Conservation (phyloP, 257 asterid species). For the Solanum phureja region DNA sequence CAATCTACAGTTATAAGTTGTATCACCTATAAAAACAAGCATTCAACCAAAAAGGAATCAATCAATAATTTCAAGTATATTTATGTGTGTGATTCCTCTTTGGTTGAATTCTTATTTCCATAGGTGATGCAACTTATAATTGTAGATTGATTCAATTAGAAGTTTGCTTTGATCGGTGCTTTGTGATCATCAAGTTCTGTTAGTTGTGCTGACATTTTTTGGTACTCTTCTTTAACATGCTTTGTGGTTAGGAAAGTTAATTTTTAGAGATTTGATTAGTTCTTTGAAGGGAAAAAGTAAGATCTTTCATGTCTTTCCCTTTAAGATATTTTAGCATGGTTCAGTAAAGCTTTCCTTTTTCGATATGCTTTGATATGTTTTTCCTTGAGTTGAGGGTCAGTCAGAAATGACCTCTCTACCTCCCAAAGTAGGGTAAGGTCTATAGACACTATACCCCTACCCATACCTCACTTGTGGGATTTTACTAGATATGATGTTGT, state of each 20-base stretch:
- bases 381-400: not conserved
- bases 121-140: not conserved
- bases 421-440: not conserved
- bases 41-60: too few relatives aligned
- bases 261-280: too few relatives aligned
- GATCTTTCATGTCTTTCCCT: too few relatives aligned
- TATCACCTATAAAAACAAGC: too few relatives aligned
- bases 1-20: not conserved
- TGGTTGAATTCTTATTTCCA: not conserved
- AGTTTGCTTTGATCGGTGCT: not conserved
- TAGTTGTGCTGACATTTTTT: not conserved
- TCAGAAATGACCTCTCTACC: not conserved
- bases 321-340: not conserved
- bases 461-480: not conserved
- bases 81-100: too few relatives aligned
- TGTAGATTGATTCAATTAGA: not conserved
- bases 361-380: not conserved
- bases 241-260: too few relatives aligned
- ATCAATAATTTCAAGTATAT: too few relatives aligned
- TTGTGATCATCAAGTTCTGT: not conserved
- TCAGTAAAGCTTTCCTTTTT: not conserved
- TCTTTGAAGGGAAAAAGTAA: too few relatives aligned
- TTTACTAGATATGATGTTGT: not conserved
- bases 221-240: not conserved
- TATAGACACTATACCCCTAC: not conserved